Evolutionary conservation across 768 basidiomycete species (phyloP), one percentile per base, ranked within the genome.

Genomic region (Calvatia gigantea): DNA sequence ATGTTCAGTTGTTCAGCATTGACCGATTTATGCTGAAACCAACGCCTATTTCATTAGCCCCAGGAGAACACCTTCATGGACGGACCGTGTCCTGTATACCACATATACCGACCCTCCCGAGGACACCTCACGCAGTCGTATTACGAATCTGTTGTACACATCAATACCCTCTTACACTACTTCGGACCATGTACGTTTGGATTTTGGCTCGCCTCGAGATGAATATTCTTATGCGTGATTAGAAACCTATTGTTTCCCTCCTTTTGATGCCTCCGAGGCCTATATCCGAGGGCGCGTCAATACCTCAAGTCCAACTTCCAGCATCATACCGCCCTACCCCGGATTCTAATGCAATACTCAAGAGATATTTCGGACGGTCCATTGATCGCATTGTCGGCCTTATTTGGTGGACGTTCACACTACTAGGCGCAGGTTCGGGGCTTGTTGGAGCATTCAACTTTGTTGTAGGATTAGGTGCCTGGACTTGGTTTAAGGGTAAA

Each of bases 181-280:
- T 3, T 95, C 93, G 9, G 96, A 98, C 69, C 96, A 98, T 71
- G 89, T 89, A 70, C 38, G 86, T 71, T 11, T 39, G 29, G 50
- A 4, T 43, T 21, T 50, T 12, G 17, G 48, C 27, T 6, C 17
- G 35, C 17, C 42, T 38, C 32, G 37, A 5, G 42, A 11, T 19
- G 14, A 28, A 47, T 25, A 57, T 21, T 21, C 29, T 53, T 11
- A 25, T 53, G 31, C 1, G 42, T 43, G 25, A n/a, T 17, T 60
- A 91, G 89, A 97, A 97, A 86, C 95, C 95, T 0, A 80, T 98
- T 47, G 84, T 92, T 14, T 78, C 84, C 28, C 72, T 94, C 33
- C 76, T 94, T 11, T 73, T 84, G 25, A 75, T 94, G 23, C 84
- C 86, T 19, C 62, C 76, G 12, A 64, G 75, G 2, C 49, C 66